Base-by-base conservation (phyloP, 345 rosid genomes). In the Nasturtium officinale region DNA sequence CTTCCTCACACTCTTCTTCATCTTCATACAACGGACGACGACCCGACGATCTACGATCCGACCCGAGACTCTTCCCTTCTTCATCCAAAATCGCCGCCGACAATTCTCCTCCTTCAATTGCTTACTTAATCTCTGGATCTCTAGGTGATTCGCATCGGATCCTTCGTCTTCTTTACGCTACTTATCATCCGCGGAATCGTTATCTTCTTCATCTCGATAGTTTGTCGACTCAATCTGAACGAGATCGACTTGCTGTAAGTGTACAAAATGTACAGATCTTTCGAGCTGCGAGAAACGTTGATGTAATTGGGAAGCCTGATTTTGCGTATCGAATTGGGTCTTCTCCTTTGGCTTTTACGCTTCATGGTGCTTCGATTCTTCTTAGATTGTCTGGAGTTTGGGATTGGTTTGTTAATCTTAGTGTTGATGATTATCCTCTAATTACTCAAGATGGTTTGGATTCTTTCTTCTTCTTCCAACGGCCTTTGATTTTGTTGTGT, bases 331-430 rank as follows among this genome's bases (percentile, higher is more conserved):
- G 71, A 0, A 86, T 74, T 64, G 97, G 99, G n/a, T 84, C 96
- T 9, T 91, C 99, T 25, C 59, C 93, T 11, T 85, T 95, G 72
- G 86, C 99, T 3, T 85, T 88, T 1, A 84, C 85, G 37, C 87
- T 95, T 55, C 97, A 88, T 59, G 99, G 96, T n/a, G 99, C 96
- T 13, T 86, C 97, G 55, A 82, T 91, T 69, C 83, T 91, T 69
- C 81, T 95, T 48, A 83, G 89, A 67, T 79, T 95, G 46, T 82
- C 91, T 0, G 78, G 80, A 20, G 77, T 60, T 46, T 95, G 99
- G 99, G 91, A 95, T 80, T 95, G 97, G 99, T 90, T 95, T 71
- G 67, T 95, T 60, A 81, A 58, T 77, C 87, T 95, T 45, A 70
- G 43, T 23, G 90, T 88, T 17, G 86, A 82, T 8, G 97, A 95